Conservation (phyloP, 2,329 filamentous ascomycete genomes). For the Nectriaceae sp. region DNA sequence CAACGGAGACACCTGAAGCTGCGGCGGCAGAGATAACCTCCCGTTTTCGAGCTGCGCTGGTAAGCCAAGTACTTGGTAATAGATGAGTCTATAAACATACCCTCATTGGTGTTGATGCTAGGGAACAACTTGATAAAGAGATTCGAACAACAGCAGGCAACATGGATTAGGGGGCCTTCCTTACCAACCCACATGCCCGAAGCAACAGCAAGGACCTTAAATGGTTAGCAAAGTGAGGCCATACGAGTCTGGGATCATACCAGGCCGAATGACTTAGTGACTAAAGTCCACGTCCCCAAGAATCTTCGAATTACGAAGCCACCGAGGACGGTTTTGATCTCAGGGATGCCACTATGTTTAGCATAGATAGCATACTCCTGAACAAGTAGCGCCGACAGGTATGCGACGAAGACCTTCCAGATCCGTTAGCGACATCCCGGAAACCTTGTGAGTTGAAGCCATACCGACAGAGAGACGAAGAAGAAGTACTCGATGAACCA, state of each 20-base stretch:
- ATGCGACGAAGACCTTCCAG: constrained; percentile 71
- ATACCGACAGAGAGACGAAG: constrained; percentile 81
- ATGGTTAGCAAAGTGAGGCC: constrained; percentile 25
- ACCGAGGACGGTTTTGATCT: constrained; percentile 95
- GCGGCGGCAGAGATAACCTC: constrained; percentile 92
- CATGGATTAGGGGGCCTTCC: constrained; percentile 92
- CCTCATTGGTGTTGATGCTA: constrained; percentile 82
- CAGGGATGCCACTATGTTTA: constrained; percentile 92
- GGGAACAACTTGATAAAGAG: constrained; percentile 88
- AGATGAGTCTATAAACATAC: constrained; percentile 41
- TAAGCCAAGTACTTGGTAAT: not conserved
- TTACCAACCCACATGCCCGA: constrained; percentile 97
- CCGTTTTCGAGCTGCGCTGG: constrained; percentile 73
- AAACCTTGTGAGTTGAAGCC: constrained; percentile 22
- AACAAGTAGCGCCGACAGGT: constrained; percentile 76
- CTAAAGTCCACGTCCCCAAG: constrained; percentile 82
- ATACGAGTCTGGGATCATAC: constrained; percentile 44
- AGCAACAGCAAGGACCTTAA: constrained; percentile 81
- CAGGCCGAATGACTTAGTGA: constrained; percentile 86
- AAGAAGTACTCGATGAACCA: constrained; percentile 88
- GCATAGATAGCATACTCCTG: constrained; percentile 84
- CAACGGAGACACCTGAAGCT: constrained; percentile 88
- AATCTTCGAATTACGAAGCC: constrained; percentile 91
- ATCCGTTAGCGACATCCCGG: not conserved
- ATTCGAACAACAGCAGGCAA: constrained; percentile 95